Evolutionary conservation across 768 basidiomycete genomes (phyloP).

Genomic region (Termitomyces heimii): DNA sequence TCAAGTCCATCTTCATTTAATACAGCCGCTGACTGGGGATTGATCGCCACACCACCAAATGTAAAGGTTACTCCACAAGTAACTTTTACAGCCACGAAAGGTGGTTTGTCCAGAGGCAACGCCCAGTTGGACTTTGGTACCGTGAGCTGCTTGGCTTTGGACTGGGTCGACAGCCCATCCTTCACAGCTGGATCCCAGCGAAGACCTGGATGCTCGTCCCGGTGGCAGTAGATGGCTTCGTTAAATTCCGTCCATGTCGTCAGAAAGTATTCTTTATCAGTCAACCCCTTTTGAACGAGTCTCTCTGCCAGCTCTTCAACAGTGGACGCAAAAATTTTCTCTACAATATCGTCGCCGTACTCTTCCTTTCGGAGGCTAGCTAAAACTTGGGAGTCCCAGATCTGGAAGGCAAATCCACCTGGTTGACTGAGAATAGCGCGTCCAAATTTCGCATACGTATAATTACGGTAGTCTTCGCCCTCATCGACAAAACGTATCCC

Average conservation of each 20-base stretch:
- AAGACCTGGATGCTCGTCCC: conserved; percentile 23
- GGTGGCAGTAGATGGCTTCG: conserved; percentile 33
- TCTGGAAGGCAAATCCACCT: conserved; percentile 55
- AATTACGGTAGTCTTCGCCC: conserved; percentile 67
- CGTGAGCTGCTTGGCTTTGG: conserved; percentile 24
- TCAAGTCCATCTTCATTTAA: conserved; percentile 32
- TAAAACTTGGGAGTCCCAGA: conserved; percentile 49
- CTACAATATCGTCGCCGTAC: conserved; percentile 57
- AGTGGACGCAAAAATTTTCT: conserved; percentile 42
- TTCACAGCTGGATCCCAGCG: conserved; percentile 62
- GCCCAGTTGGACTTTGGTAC: conserved; percentile 70
- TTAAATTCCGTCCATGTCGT: conserved; percentile 48
- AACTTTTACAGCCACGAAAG: conserved; percentile 63
- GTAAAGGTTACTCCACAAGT: conserved; percentile 70
- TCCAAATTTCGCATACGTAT: conserved; percentile 68
- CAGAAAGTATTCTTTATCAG: conserved; percentile 34
- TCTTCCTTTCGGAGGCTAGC: conserved; percentile 52
- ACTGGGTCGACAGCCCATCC: conserved; percentile 53
- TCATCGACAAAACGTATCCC: conserved; percentile 67
- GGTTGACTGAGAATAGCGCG: conserved; percentile 53
- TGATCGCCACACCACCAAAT: conserved; percentile 61
- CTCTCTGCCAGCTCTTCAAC: conserved; percentile 45
- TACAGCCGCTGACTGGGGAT: conserved; percentile 48
- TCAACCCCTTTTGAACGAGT: conserved; percentile 40
- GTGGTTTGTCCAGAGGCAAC: conserved; percentile 41